Conservation (phyloP, 1,139 yeast genomes). For the Magnusiomyces tetraspermus region DNA sequence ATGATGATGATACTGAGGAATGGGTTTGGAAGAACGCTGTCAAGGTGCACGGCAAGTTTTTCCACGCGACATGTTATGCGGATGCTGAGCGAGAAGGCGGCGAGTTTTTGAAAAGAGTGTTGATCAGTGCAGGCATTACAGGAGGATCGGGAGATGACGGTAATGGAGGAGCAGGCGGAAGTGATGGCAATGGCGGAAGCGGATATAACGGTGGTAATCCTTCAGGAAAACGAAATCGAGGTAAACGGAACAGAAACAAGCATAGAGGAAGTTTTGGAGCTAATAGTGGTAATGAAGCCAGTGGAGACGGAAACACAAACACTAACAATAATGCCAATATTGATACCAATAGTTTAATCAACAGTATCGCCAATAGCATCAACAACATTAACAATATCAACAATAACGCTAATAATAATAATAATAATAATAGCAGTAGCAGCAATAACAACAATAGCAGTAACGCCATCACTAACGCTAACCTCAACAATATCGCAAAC, state of each 20-base stretch:
- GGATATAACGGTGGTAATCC: no score
- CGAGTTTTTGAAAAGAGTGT: not conserved
- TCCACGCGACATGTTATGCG: constrained; percentile 72
- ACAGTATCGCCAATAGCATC: constrained; percentile 13
- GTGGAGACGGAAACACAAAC: not conserved
- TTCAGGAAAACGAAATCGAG: not conserved
- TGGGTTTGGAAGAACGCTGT: constrained; percentile 93
- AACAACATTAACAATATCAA: constrained; percentile 19
- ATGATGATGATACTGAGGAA: constrained; percentile 80
- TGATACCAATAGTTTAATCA: constrained; percentile 5
- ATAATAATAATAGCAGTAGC: not conserved
- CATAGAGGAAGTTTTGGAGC: not conserved
- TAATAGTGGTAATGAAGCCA: not conserved
- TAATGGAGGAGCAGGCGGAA: not conserved
- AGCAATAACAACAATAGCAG: constrained; percentile 6
- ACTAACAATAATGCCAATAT: constrained; percentile 2
- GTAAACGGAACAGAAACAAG: not conserved
- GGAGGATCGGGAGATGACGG: not conserved
- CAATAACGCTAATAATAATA: constrained; percentile 5
- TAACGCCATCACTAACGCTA: constrained; percentile 11
- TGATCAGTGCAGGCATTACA: not conserved
- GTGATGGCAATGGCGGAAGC: no score
- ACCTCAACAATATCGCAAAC: constrained; percentile 12
- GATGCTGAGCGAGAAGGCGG: constrained; percentile 47
- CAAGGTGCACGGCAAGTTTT: constrained; percentile 56